Conservation (phyloP, 768 basidiomycete genomes). For the Xerocomellus dryophilus region DNA sequence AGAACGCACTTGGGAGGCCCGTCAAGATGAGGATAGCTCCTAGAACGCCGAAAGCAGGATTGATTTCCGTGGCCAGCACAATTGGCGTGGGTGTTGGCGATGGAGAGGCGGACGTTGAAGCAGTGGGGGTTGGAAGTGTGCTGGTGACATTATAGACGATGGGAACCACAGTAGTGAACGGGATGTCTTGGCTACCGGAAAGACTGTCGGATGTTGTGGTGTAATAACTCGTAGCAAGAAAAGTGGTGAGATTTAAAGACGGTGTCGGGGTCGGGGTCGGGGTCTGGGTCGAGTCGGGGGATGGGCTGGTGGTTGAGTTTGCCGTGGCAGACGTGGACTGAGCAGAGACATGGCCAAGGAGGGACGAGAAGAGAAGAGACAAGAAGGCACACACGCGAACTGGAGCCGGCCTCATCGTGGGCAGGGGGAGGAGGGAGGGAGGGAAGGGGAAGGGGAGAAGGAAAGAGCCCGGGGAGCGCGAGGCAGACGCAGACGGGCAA, state of each 20-base stretch:
- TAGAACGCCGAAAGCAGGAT: constrained; percentile 86
- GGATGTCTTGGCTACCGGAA: constrained; percentile 46
- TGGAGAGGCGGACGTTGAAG: constrained; percentile 40
- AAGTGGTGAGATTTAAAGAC: constrained; percentile 44
- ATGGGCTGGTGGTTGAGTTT: constrained; percentile 15
- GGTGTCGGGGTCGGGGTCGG: constrained; percentile 5
- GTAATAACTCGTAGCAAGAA: constrained; percentile 52
- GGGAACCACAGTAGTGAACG: constrained; percentile 56
- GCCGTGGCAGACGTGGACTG: constrained; percentile 32
- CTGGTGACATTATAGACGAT: constrained; percentile 60
- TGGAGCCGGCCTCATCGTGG: constrained; percentile 12
- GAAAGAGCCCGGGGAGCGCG: constrained; percentile 2
- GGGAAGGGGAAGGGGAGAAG: neutral
- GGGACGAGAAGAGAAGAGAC: constrained; percentile 29
- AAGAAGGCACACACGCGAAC: constrained; percentile 1
- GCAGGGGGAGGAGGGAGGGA: neutral
- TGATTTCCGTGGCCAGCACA: constrained; percentile 60
- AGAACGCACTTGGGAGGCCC: constrained; percentile 84
- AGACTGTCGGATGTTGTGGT: constrained; percentile 47
- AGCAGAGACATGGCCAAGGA: constrained; percentile 33
- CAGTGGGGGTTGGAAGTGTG: constrained; percentile 47
- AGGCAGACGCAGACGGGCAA: constrained; percentile 8
- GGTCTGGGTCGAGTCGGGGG: neutral
- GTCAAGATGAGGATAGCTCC: constrained; percentile 87
- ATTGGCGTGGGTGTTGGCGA: constrained; percentile 36